Conservation (phyloP, 768 basidiomycete species). For the Udeniomyces megalosporus region DNA sequence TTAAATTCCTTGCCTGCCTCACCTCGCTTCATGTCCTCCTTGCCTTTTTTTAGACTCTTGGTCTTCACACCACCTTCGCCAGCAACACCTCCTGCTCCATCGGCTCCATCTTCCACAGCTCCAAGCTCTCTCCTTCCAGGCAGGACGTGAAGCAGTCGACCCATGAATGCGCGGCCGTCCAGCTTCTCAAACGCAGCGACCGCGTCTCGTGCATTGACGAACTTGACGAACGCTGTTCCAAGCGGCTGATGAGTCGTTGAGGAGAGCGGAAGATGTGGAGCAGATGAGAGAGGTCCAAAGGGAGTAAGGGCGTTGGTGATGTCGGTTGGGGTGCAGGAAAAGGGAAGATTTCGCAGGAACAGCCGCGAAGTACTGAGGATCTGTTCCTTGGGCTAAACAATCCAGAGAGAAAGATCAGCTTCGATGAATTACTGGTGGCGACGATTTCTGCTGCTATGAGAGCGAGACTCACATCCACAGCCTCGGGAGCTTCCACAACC, state of each 20-base stretch:
- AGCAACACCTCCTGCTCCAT: neutral
- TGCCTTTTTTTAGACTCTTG: constrained; percentile 45
- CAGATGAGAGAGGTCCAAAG: constrained; percentile 50
- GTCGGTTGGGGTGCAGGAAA: constrained; percentile 59
- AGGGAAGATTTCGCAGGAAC: constrained; percentile 90
- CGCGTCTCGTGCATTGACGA: constrained; percentile 35
- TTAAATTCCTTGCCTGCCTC: constrained; percentile 51
- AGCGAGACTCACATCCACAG: constrained; percentile 2
- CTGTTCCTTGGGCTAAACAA: constrained; percentile 29
- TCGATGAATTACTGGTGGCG: too few relatives aligned
- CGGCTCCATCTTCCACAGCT: constrained; percentile 29
- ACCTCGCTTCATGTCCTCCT: constrained; percentile 44
- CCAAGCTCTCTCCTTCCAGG: constrained; percentile 29
- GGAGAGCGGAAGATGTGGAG: constrained; percentile 41
- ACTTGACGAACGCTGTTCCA: constrained; percentile 50
- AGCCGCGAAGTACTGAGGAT: constrained; percentile 62
- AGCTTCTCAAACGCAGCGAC: constrained; percentile 57
- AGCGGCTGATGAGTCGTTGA: constrained; percentile 36
- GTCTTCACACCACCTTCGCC: constrained; percentile 34
- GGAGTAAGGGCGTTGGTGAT: constrained; percentile 46
- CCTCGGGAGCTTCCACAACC: constrained; percentile 18
- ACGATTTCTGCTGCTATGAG: neutral
- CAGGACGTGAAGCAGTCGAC: constrained; percentile 75
- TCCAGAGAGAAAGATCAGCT: neutral
- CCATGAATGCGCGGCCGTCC: constrained; percentile 76